Evolutionary conservation across 208 protist species (phyloP).

Genomic region (Kentomonas sorsogonicus): DNA sequence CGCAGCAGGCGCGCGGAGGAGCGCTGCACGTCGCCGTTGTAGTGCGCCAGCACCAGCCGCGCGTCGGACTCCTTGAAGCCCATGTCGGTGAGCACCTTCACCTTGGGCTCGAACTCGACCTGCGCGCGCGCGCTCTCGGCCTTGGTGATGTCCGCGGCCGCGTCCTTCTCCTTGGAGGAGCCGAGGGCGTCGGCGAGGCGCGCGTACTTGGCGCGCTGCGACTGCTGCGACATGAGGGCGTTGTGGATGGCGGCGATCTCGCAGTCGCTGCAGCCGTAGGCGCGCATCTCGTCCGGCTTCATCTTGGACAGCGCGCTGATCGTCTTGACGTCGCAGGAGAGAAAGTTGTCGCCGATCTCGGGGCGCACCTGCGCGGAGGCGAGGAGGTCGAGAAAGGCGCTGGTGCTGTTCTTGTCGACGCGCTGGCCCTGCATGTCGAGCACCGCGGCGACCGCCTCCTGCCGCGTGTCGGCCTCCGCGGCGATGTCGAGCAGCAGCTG

Average conservation of each 20-base stretch:
- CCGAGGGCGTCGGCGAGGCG: slow-evolving; percentile 50
- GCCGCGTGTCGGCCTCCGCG: slow-evolving; percentile 36
- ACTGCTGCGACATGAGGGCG: slow-evolving; percentile 43
- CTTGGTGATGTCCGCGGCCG: slow-evolving; percentile 26
- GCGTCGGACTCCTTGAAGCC: slow-evolving; percentile 44
- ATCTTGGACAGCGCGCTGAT: slow-evolving; percentile 45
- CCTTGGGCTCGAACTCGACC: slow-evolving; percentile 59
- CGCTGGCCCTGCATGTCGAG: slow-evolving; percentile 60
- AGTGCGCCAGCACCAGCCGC: slow-evolving; percentile 61
- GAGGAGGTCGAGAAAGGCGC: slow-evolving; percentile 63
- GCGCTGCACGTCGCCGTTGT: slow-evolving; percentile 76
- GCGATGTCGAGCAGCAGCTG: slow-evolving; percentile 55
- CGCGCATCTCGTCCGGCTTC: slow-evolving; percentile 44
- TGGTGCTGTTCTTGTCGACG: slow-evolving; percentile 38
- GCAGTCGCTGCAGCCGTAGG: slow-evolving; percentile 49
- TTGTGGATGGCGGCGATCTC: slow-evolving; percentile 60
- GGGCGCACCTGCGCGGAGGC: slow-evolving; percentile 37
- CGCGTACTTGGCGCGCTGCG: slow-evolving; percentile 43
- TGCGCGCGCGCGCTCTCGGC: slow-evolving; percentile 20
- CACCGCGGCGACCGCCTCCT: slow-evolving; percentile 42
- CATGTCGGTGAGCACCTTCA: slow-evolving; percentile 35
- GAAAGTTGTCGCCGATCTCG: slow-evolving; percentile 36
- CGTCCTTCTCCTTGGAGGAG: slow-evolving; percentile 24
- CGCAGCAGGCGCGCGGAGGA: slow-evolving; percentile 51
- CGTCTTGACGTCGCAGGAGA: slow-evolving; percentile 54